Base-by-base conservation (phyloP, 192 early-diverging fungal species). In the Backusella psychrophila region DNA sequence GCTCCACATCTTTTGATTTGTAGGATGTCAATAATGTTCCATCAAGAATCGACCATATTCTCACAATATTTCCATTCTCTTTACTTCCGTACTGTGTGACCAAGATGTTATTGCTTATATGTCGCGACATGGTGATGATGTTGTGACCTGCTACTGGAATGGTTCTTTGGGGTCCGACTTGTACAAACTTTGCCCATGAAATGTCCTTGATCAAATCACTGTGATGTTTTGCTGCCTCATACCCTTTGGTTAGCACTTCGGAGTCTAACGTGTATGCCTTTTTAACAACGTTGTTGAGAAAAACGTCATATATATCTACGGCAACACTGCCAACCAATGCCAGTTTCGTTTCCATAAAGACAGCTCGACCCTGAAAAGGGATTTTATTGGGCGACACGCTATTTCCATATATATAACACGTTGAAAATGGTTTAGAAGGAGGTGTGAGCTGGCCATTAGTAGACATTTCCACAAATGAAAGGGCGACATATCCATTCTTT, bases 21-120 rank as follows among this genome's bases (percentile, higher is more conserved):
- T 44, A 71, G 21, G 69, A 71, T 14, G 69, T 71, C 4, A 71
- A 29, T 29, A 36, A 4, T 21, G 69, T 33, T 12, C 69, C 69
- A 14, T 71, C 69, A 31, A 71, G 5, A 69, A 69, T 69, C 6
- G 67, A 69, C 67, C 67, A 69, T 17, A 69, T 69, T 38, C 67
- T 34, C n/a, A 69, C 69, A 42, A 49, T 4, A 4, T 4, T 26
- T 26, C 69, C 69, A 12, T 19, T 15, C 1, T 39, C 15, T 4
- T 11, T 14, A 15, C 39, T 29, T 11, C n/a, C 4, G 9, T 41
- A 46, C 14, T 29, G 23, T 31, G 38, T 44, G 23, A 31, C 5
- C 5, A 23, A 39, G 41, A 46, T 44, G 49, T 46, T 14, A 71
- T 23, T 46, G 14, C 23, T 71, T 6, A 42, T 17, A 49, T 71